phyloP scores from a whole-genome alignment of 2,329 filamentous ascomycete species.

The Monilinia polystroma region DNA sequence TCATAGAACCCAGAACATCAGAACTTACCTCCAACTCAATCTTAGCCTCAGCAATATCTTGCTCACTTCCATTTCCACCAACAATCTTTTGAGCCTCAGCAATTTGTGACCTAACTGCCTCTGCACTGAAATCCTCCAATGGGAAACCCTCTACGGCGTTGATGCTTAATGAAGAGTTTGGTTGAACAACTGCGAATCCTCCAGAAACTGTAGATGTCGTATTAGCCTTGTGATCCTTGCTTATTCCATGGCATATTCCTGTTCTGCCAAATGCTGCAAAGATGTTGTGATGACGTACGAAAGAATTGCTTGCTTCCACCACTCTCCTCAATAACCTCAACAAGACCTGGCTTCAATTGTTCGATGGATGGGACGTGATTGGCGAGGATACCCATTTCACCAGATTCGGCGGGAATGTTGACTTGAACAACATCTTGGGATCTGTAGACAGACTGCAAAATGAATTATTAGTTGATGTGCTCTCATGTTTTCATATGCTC shows the following conservation, averaged over 20 bases:
- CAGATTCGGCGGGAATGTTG: constrained; percentile 96
- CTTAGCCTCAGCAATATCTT: constrained; percentile 98
- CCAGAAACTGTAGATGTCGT: constrained; percentile 71
- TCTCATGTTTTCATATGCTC: background rate
- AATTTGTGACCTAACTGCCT: constrained; percentile 86
- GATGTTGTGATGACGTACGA: constrained; percentile 61
- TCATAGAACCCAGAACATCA: background rate
- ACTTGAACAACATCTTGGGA: constrained; percentile 81
- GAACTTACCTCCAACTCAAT: constrained; percentile 89
- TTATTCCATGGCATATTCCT: background rate
- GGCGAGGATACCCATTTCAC: constrained; percentile 98
- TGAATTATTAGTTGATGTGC: constrained; percentile 39
- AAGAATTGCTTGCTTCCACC: constrained; percentile 95
- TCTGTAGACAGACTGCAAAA: constrained; percentile 65
- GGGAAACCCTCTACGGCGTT: constrained; percentile 96
- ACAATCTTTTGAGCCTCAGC: constrained; percentile 95
- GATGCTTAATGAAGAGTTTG: constrained; percentile 92
- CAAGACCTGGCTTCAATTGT: constrained; percentile 94
- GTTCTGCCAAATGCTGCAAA: background rate
- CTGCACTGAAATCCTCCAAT: constrained; percentile 92
- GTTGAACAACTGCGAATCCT: constrained; percentile 95
- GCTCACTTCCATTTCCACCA: constrained; percentile 85
- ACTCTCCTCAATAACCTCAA: constrained; percentile 93
- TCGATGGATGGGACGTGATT: constrained; percentile 99
- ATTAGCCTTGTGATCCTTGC: constrained; percentile 3